Conservation (phyloP, 768 basidiomycete species). For the Lactifluus pinguis region DNA sequence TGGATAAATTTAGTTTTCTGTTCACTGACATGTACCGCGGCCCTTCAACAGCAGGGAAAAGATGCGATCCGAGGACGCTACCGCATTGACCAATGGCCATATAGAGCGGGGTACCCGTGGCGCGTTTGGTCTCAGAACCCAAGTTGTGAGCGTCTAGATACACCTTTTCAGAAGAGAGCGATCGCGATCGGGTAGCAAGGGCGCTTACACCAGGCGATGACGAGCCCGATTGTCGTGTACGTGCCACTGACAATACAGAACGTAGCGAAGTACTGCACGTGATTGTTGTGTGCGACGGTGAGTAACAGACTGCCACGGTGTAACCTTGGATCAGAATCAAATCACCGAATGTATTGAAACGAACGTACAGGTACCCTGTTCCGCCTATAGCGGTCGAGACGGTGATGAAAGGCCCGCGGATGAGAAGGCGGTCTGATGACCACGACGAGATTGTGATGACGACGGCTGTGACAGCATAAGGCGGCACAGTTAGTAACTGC, state of each 20-base stretch:
- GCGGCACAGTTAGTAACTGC: constrained; percentile 73
- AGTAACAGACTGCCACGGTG: constrained; percentile 40
- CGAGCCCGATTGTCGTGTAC: constrained; percentile 65
- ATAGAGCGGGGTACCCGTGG: constrained; percentile 67
- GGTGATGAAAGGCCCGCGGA: constrained; percentile 43
- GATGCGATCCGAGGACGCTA: constrained; percentile 64
- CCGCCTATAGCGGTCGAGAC: constrained; percentile 38
- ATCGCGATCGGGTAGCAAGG: not conserved
- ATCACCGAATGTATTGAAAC: not conserved
- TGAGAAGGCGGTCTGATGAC: constrained; percentile 58
- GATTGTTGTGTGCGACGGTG: constrained; percentile 41
- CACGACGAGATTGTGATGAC: constrained; percentile 53
- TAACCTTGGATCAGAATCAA: not conserved
- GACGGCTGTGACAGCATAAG: constrained; percentile 63
- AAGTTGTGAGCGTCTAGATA: constrained; percentile 60
- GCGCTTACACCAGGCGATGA: constrained; percentile 68
- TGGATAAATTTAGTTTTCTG: no score
- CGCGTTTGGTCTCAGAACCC: constrained; percentile 70
- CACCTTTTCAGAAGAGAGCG: not conserved
- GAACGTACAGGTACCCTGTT: constrained; percentile 54
- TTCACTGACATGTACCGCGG: constrained; percentile 50
- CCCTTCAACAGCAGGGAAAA: constrained; percentile 56
- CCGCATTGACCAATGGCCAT: constrained; percentile 77
- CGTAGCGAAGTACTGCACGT: constrained; percentile 67
- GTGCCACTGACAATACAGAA: constrained; percentile 73